Base-by-base conservation (phyloP, 139 green algal genomes). In the Pleodorina starrii region DNA sequence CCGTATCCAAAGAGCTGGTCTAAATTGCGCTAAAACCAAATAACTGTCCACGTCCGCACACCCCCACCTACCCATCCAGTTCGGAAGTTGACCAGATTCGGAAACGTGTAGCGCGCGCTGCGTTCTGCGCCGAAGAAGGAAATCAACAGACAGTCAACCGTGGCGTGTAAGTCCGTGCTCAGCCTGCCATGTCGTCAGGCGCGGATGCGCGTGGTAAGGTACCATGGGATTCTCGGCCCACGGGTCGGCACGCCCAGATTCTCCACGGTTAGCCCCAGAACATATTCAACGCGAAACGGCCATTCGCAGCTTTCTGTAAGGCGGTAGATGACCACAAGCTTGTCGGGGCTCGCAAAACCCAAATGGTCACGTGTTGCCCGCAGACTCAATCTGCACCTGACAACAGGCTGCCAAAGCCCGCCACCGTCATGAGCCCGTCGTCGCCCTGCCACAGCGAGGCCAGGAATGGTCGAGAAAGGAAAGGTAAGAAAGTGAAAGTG, bases 321-420 rank as follows among this genome's bases (percentile, higher is more conserved):
- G 50, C 17, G 14, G 17, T 60, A 14, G 50, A 60, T 60, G 50
- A 60, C 50, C 17, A 60, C 14, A 60, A 60, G 50, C 17, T 60
- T 60, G 50, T 60, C 50, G 17, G 14, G 50, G 50, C 50, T 60
- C 14, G 14, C 17, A 60, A 17, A 60, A 17, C 14, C 14, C 50
- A 60, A 60, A 60, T 66, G 25, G 54, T 66, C 21, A 66, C 54
- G 25, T 66, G 54, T 25, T 66, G 3, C 21, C 54, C 7, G 9
- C 3, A 21, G 29, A 5, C 54, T 66, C 54, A 66, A 66, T 66
- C 17, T 60, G 54, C 59, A 93, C 92, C 91, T 59, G 94, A 96
- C 27, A 99, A 90, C 11, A 97, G 85, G 46, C 86, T 95, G 40
- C 96, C 96, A 88, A 98, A 98, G 9, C 96, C 96, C 12, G 94